A percentile compares a stretch with the other conserved stretches of the same genome.
phyloP scores from a whole-genome alignment of 495 filamentous ascomycete species.

The Penicillium ucsense region DNA sequence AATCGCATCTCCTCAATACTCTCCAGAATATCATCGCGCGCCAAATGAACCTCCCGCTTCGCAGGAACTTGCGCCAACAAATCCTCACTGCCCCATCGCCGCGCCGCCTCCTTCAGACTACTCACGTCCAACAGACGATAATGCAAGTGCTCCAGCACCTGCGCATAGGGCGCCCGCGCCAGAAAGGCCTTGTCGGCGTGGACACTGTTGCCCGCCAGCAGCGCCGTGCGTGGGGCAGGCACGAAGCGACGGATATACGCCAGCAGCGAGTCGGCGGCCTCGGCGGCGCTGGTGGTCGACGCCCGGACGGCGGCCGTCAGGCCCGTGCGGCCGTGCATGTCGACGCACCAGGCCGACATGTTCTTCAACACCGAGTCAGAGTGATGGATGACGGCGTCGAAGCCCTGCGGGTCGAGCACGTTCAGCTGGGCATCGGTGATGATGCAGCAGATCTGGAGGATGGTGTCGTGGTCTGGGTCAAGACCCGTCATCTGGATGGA shows the following conservation, averaged over 20 bases:
- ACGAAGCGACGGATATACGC: constrained; percentile 66
- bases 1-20: constrained; percentile 86
- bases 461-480: constrained; percentile 63
- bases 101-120: constrained; percentile 76
- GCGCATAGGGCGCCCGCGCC: constrained; percentile 57
- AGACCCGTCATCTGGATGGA: constrained; percentile 82
- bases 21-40: constrained; percentile 82
- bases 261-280: constrained; percentile 65
- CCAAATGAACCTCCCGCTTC: constrained; percentile 74
- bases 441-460: constrained; percentile 90
- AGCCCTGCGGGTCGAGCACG: constrained; percentile 66
- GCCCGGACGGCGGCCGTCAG: constrained; percentile 66
- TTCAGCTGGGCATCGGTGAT: constrained; percentile 74
- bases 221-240: constrained; percentile 48
- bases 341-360: constrained; percentile 68
- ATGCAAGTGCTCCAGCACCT: constrained; percentile 66
- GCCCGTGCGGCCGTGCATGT: constrained; percentile 59
- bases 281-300: constrained; percentile 60
- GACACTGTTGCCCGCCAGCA: constrained; percentile 87
- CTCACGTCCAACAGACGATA: constrained; percentile 91
- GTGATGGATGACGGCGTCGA: constrained; percentile 72
- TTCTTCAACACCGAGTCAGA: constrained; percentile 54
- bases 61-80: constrained; percentile 49
- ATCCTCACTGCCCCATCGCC: constrained; percentile 63
- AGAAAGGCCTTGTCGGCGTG: constrained; percentile 86